phyloP scores from a whole-genome alignment of 139 green algal species.

The Volvox africanus region DNA sequence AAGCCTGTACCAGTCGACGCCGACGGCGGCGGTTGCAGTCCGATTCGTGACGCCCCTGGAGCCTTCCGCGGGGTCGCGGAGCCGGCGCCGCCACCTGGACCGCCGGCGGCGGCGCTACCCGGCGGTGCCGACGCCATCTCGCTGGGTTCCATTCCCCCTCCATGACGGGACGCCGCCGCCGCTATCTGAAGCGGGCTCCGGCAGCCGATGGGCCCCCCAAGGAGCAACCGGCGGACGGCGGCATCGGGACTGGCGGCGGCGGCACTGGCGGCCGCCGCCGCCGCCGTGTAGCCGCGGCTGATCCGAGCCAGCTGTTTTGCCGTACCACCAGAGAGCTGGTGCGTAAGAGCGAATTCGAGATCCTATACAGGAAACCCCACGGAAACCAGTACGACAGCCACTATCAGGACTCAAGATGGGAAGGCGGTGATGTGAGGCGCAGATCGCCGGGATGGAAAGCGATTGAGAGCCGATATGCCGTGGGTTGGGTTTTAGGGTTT shows the following conservation, averaged over 20 bases:
- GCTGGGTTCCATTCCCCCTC: no score
- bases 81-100: neutral
- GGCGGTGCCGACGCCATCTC: neutral
- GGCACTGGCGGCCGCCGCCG: constrained; percentile 6
- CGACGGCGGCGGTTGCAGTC: neutral
- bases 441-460: no score
- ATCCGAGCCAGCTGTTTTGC: neutral
- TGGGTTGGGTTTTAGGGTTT: no score
- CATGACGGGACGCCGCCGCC: neutral
- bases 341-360: constrained; percentile 15
- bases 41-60: neutral
- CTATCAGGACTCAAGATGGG: no score
- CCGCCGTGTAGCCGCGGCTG: constrained; percentile 24
- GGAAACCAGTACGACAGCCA: no score
- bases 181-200: neutral
- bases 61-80: neutral
- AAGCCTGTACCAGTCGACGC: neutral
- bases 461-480: no score
- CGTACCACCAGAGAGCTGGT: constrained; percentile 20
- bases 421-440: no score
- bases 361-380: neutral
- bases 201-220: neutral
- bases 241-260: constrained; percentile 33
- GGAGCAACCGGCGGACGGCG: neutral
- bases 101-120: neutral